Percentiles rank a stretch among this genome's conserved stretches.
Conservation (phyloP, 1,284 basidiomycete genomes). For the Xerocomus nothofagi region DNA sequence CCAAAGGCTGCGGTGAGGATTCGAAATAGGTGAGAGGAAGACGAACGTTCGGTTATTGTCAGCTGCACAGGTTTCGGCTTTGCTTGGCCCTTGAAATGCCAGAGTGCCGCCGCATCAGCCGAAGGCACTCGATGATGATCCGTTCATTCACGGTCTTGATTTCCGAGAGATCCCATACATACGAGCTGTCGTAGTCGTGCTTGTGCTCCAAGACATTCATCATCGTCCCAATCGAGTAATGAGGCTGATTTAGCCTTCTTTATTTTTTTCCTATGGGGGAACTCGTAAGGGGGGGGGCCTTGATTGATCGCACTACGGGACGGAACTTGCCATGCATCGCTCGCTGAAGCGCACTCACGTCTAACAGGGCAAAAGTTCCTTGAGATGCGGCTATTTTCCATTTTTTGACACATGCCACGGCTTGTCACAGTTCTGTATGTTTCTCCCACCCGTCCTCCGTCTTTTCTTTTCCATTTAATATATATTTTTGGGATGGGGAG, state of each 20-base stretch:
- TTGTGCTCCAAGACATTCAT: background rate
- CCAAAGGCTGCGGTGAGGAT: background rate
- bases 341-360: background rate
- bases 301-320: background rate
- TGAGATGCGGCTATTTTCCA: background rate
- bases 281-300: background rate
- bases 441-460: constrained; percentile 15
- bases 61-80: background rate
- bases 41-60: background rate
- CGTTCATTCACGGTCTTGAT: constrained; percentile 6
- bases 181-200: too few species aligned
- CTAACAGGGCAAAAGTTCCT: constrained; percentile 1
- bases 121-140: constrained; percentile 13
- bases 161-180: background rate
- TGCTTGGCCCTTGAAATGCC: constrained; percentile 1
- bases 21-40: too few species aligned
- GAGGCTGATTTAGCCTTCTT: constrained; percentile 32
- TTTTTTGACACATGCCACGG: constrained; percentile 9
- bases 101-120: background rate
- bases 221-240: constrained; percentile 16
- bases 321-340: background rate
- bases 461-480: too few species aligned
- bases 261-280: too few species aligned
- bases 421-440: constrained; percentile 2
- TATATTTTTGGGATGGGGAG: background rate